These are phyloP conservation scores for Monascus purpureus DNA, from an alignment of 495 filamentous ascomycete genomes.

Conservation along the genomic window DNA sequence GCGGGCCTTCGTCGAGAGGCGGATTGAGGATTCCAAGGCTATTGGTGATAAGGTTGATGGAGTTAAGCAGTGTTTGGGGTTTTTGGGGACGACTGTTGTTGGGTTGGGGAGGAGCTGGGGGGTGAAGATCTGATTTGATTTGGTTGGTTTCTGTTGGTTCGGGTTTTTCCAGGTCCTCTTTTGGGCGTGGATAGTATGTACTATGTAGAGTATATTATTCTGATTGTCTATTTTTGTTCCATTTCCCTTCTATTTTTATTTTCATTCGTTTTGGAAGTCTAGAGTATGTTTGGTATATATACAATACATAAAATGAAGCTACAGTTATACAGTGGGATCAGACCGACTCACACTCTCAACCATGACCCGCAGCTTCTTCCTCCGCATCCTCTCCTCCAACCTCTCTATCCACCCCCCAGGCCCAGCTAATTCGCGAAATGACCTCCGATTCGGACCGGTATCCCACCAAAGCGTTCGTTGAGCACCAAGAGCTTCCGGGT, in stretches of 20 bases:
- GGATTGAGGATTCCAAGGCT: slow-evolving; percentile 53
- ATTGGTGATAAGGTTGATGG: slow-evolving; percentile 45
- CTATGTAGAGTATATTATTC: too few species aligned
- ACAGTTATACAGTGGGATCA: too few species aligned
- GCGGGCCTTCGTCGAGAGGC: slow-evolving; percentile 59
- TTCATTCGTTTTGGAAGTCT: too few species aligned
- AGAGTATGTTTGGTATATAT: slow-evolving; percentile 2
- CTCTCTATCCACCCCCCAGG: slow-evolving; percentile 17
- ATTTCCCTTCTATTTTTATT: too few species aligned
- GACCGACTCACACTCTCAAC: too few species aligned
- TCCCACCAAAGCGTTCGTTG: slow-evolving; percentile 28
- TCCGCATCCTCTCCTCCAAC: slow-evolving; percentile 6
- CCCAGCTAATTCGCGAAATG: slow-evolving; percentile 15
- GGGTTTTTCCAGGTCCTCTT: not conserved
- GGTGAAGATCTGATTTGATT: slow-evolving; percentile 27
- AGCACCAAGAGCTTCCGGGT: slow-evolving; percentile 1
- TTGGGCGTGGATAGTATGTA: not conserved
- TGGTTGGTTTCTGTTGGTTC: slow-evolving; percentile 1
- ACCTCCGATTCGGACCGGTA: slow-evolving; percentile 19
- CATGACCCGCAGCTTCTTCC: too few species aligned
- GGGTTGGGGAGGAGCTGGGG: slow-evolving; percentile 32
- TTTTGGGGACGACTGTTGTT: slow-evolving; percentile 45
- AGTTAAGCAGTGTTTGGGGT: slow-evolving; percentile 60
- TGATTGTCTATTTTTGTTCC: too few species aligned
- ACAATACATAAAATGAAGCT: too few species aligned